Percentiles rank a stretch among this genome's conserved stretches.
These are phyloP conservation scores for Panicum virgatum DNA, from an alignment of 202 grass and related monocot species.

Conservation along the genomic window DNA sequence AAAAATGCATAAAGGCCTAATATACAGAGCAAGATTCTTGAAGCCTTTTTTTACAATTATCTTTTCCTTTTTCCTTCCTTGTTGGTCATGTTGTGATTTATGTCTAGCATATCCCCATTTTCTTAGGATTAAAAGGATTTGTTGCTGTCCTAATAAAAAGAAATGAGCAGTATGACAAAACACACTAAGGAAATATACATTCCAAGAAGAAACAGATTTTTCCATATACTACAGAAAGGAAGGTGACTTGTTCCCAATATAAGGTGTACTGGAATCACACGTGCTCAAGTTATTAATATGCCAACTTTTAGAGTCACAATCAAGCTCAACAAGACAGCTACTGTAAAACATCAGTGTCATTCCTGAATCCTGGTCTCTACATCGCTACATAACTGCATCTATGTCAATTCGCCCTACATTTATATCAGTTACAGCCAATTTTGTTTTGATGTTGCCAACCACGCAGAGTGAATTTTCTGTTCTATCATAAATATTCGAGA, in stretches of 20 bases:
- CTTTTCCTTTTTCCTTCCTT: background rate
- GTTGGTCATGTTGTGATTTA: background rate
- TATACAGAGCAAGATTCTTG: background rate
- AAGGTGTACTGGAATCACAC: background rate
- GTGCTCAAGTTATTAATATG: background rate
- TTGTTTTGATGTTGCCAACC: constrained; percentile 9
- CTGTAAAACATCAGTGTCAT: background rate
- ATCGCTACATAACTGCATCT: background rate
- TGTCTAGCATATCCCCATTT: background rate
- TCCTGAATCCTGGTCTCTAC: background rate
- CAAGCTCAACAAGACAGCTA: background rate
- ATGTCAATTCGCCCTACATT: background rate
- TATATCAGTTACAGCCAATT: background rate
- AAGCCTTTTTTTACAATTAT: background rate
- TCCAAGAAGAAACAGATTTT: background rate
- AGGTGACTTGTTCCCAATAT: background rate
- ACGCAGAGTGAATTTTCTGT: background rate
- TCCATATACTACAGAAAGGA: background rate
- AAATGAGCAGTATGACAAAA: background rate
- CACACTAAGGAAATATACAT: background rate
- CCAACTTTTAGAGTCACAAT: background rate
- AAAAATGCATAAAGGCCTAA: background rate
- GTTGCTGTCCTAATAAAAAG: background rate
- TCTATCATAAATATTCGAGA: constrained; percentile 1
- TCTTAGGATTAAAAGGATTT: background rate